Conservation (phyloP, 306 rosid species). For the Chamaecrista fasciculata region DNA sequence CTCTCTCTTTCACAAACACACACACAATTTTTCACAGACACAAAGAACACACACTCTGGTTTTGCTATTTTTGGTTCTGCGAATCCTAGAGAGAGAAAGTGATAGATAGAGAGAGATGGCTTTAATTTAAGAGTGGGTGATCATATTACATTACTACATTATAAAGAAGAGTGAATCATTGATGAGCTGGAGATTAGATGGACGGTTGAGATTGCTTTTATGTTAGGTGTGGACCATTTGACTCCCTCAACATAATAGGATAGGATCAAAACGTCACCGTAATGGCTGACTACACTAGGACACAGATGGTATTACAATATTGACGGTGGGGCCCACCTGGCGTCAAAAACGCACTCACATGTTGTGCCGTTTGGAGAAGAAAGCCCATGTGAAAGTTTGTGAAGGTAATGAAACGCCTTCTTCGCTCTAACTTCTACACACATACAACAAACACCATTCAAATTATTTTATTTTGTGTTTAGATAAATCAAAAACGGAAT, state of each 20-base stretch:
- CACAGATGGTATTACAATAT: not conserved
- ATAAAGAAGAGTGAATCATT: slow-evolving; percentile 39
- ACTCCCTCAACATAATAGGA: slow-evolving; percentile 3
- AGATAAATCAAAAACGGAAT: not conserved
- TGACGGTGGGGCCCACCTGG: not conserved
- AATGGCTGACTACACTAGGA: slow-evolving; percentile 19
- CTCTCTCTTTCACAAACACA: not conserved
- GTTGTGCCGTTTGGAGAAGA: not conserved
- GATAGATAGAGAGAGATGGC: not conserved
- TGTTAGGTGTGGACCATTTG: slow-evolving; percentile 16
- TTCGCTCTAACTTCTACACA: not conserved
- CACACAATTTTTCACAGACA: not conserved
- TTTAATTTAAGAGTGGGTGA: slow-evolving; percentile 14
- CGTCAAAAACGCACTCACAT: not conserved
- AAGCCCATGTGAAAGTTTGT: not conserved
- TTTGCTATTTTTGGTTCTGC: slow-evolving; percentile 24
- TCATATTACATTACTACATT: not conserved
- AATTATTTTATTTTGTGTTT: not conserved
- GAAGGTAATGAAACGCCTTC: too few species aligned
- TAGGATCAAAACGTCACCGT: slow-evolving; percentile 35
- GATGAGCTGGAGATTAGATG: slow-evolving; percentile 32
- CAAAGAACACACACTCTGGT: not conserved
- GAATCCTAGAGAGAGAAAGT: slow-evolving; percentile 26
- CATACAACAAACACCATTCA: not conserved
- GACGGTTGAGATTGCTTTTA: slow-evolving; percentile 47